A percentile compares a stretch with the other conserved stretches of the same genome.
phyloP scores from a whole-genome alignment of 306 rosid species.

The Ochetophila trinervis region DNA sequence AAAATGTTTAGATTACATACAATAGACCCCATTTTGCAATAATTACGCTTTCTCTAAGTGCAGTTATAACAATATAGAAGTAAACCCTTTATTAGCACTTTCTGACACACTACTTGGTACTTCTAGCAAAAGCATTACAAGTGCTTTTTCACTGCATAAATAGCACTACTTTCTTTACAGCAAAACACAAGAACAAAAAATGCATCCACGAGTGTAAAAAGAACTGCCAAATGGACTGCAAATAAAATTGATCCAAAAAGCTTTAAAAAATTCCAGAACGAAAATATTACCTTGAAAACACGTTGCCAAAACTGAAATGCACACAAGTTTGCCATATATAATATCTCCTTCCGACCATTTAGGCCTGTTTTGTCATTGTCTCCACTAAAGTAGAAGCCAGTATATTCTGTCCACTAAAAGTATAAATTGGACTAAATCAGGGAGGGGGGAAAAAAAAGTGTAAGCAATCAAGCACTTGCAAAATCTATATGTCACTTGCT shows the following conservation, averaged over 20 bases:
- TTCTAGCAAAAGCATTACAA: no score
- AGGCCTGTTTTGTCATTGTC: slow-evolving; percentile 36
- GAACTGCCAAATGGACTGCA: no score
- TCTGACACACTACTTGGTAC: no score
- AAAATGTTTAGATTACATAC: slow-evolving; percentile 20
- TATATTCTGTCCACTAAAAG: slow-evolving; percentile 46
- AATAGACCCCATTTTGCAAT: slow-evolving; percentile 1
- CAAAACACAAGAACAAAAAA: no score
- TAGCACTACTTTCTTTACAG: no score
- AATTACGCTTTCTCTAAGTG: no score
- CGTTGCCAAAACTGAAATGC: slow-evolving; percentile 93
- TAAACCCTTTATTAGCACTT: no score
- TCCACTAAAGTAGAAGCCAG: slow-evolving; percentile 42
- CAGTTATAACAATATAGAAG: no score
- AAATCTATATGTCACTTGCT: slow-evolving; percentile 20
- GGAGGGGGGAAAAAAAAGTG: neutral
- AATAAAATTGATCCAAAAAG: neutral
- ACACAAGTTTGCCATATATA: slow-evolving; percentile 57
- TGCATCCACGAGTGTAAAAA: no score
- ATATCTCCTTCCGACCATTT: slow-evolving; percentile 51
- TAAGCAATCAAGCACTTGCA: slow-evolving; percentile 23
- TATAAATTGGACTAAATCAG: slow-evolving; percentile 22
- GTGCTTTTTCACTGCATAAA: no score
- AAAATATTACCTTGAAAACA: slow-evolving; percentile 56
- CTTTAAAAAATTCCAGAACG: neutral